Percentiles rank a stretch among this genome's conserved stretches.
Evolutionary conservation across 2,329 filamentous ascomycete genomes (phyloP).

Genomic region (Chaetomium globosum): DNA sequence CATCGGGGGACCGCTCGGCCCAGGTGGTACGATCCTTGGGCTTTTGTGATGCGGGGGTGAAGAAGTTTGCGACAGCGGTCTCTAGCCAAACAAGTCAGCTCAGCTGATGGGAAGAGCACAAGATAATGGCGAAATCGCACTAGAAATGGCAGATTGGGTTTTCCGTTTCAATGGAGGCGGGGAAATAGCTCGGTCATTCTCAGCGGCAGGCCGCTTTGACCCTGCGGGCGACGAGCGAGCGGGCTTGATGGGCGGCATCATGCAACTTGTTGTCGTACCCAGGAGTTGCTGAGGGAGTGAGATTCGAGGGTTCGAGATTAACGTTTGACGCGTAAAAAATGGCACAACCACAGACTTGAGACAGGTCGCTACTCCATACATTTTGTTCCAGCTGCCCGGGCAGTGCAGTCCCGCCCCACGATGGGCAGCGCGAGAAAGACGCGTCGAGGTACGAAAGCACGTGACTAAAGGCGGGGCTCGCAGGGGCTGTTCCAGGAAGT

Average conservation of each 20-base stretch:
- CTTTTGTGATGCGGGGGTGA: slow-evolving; percentile 84
- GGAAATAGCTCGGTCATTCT: slow-evolving; percentile 50
- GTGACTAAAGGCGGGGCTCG: background rate
- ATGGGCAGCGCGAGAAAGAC: background rate
- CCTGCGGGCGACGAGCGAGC: background rate
- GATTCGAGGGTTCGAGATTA: too few relatives aligned
- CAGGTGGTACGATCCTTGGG: slow-evolving; percentile 74
- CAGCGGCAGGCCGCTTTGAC: slow-evolving; percentile 35
- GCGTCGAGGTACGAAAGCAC: slow-evolving; percentile 27
- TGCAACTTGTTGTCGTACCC: background rate
- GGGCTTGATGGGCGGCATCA: slow-evolving; percentile 17
- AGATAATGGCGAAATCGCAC: slow-evolving; percentile 41
- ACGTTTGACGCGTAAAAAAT: too few relatives aligned
- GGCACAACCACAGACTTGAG: too few relatives aligned
- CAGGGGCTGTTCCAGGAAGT: too few relatives aligned
- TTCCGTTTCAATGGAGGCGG: slow-evolving; percentile 59
- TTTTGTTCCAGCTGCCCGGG: too few relatives aligned
- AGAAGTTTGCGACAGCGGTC: slow-evolving; percentile 77
- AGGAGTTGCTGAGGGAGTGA: too few relatives aligned
- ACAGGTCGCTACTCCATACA: too few relatives aligned
- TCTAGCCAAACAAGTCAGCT: slow-evolving; percentile 47
- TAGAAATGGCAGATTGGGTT: slow-evolving; percentile 55
- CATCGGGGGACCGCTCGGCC: slow-evolving; percentile 62
- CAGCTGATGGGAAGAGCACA: background rate
- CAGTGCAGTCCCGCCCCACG: too few relatives aligned